Conservation (phyloP, 129 eudicot species). For the Apium graveolens region DNA sequence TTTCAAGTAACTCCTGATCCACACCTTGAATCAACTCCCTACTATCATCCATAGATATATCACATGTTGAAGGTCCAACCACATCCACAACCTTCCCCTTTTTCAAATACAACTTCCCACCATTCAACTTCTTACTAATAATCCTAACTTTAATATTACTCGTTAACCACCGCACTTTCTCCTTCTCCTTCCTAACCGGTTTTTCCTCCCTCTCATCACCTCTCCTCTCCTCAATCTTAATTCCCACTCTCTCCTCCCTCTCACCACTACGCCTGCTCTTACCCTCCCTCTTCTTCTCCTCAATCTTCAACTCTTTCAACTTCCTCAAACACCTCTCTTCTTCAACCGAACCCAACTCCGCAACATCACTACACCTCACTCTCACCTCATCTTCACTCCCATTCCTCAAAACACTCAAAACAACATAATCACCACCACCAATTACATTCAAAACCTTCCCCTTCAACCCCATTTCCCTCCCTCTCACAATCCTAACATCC, state of each 20-base stretch:
- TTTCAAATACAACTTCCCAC: slow-evolving; percentile 64
- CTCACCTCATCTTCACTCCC: slow-evolving; percentile 30
- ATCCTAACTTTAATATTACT: slow-evolving; percentile 78
- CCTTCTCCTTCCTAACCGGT: slow-evolving; percentile 6
- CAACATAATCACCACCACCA: slow-evolving; percentile 24
- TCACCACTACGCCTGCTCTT: slow-evolving; percentile 20
- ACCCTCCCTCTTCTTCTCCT: slow-evolving; percentile 14
- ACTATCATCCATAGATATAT: slow-evolving; percentile 63
- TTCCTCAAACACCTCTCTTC: slow-evolving; percentile 51
- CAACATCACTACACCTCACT: slow-evolving; percentile 29
- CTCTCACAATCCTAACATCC: slow-evolving; percentile 45
- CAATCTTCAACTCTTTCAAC: slow-evolving; percentile 30
- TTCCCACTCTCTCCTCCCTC: slow-evolving; percentile 17
- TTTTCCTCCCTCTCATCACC: slow-evolving; percentile 24
- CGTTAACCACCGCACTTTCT: slow-evolving; percentile 42
- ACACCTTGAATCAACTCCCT: slow-evolving; percentile 77
- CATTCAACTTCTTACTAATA: slow-evolving; percentile 56
- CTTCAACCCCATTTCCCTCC: slow-evolving; percentile 46
- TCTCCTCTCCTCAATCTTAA: slow-evolving; percentile 21
- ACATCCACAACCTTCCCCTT: slow-evolving; percentile 90
- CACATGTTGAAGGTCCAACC: slow-evolving; percentile 75
- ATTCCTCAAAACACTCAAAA: slow-evolving; percentile 32
- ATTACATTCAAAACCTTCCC: slow-evolving; percentile 40
- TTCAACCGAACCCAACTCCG: slow-evolving; percentile 44
- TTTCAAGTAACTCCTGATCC: slow-evolving; percentile 64